These are phyloP conservation scores for Penicillium sp. DNA, from an alignment of 2,329 filamentous ascomycete genomes.

Conservation along the genomic window DNA sequence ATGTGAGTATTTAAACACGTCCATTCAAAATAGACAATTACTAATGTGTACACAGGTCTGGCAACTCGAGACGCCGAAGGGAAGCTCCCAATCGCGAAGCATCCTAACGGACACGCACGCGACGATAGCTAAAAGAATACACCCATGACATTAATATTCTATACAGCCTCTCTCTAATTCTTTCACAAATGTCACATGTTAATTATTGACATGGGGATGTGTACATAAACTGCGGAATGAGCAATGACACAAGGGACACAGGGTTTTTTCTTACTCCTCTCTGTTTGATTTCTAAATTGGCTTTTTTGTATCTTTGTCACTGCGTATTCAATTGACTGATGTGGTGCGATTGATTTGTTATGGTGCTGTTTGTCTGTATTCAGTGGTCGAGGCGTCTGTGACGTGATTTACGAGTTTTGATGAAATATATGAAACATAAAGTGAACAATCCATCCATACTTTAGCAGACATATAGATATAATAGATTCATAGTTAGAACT, in stretches of 20 bases:
- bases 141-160: slow-evolving; percentile 4
- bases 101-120: slow-evolving; percentile 1
- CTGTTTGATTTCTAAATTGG: background rate
- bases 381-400: slow-evolving; percentile 1
- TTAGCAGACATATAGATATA: background rate
- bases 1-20: slow-evolving; percentile 69
- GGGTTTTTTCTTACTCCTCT: slow-evolving; percentile 1
- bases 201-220: slow-evolving; percentile 1
- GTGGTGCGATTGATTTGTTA: background rate
- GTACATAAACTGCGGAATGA: slow-evolving; percentile 13
- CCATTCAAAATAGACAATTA: background rate
- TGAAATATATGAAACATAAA: background rate
- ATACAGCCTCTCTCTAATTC: background rate
- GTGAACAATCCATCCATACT: background rate
- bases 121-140: slow-evolving; percentile 3
- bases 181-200: slow-evolving; percentile 6
- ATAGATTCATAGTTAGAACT: background rate
- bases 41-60: slow-evolving; percentile 12
- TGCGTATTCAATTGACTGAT: background rate
- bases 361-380: background rate
- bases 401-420: slow-evolving; percentile 2
- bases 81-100: slow-evolving; percentile 11
- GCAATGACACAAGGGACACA: slow-evolving; percentile 7
- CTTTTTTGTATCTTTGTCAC: background rate
- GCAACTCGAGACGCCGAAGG: slow-evolving; percentile 14